Conservation (phyloP, 768 basidiomycete species). For the Lyophyllum shimeji region DNA sequence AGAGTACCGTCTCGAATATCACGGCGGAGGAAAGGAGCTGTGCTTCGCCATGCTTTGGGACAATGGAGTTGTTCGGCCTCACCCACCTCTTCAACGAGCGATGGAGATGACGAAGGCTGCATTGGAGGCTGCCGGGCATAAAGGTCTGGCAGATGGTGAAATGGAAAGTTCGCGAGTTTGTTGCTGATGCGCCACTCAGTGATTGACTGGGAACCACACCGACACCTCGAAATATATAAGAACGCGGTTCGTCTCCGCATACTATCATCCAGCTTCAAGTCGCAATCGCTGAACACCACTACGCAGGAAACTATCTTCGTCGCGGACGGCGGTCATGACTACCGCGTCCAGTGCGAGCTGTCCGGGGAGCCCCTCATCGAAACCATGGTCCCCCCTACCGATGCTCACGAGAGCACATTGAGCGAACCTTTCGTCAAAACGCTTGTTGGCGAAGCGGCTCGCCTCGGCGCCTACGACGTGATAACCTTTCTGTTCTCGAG, state of each 20-base stretch:
- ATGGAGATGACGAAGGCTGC: conserved; percentile 45
- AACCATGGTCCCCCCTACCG: conserved; percentile 44
- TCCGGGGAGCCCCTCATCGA: conserved; percentile 59
- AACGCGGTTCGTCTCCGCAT: conserved; percentile 31
- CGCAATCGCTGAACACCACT: conserved; percentile 5
- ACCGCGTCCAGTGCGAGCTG: conserved; percentile 35
- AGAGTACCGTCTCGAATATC: conserved; percentile 44
- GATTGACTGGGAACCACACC: conserved; percentile 60
- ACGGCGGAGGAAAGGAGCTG: conserved; percentile 42
- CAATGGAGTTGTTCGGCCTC: conserved; percentile 45
- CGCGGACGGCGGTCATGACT: conserved; percentile 54
- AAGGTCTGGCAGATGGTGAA: conserved; percentile 29
- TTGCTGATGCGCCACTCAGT: conserved; percentile 36
- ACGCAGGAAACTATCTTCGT: conserved; percentile 47
- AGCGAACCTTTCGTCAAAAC: conserved; percentile 43
- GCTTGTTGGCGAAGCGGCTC: conserved; percentile 43
- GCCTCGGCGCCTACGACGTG: conserved; percentile 44
- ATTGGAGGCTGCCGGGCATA: conserved; percentile 48
- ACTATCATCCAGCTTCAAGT: not conserved
- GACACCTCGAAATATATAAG: conserved; percentile 51
- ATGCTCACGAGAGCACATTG: conserved; percentile 23
- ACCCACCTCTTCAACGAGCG: conserved; percentile 53
- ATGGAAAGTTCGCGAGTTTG: not conserved
- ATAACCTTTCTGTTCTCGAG: conserved; percentile 10
- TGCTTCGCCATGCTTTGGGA: conserved; percentile 56